A percentile compares a stretch with the other conserved stretches of the same genome.
Evolutionary conservation across 176 grass and related monocot species (phyloP).

Genomic region (Canna indica): DNA sequence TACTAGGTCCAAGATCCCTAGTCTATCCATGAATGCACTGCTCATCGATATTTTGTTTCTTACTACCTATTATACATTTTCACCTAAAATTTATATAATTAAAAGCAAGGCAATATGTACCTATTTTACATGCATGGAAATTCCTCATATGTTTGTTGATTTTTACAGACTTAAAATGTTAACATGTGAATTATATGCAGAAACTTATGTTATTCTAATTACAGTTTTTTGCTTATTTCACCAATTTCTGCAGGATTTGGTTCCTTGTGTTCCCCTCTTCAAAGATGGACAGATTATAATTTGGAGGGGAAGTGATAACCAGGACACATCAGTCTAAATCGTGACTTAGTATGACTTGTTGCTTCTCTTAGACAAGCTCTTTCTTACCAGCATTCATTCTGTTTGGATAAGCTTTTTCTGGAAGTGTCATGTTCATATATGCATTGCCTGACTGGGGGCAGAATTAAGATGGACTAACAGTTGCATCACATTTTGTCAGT

Average conservation of each 20-base stretch:
- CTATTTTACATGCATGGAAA: not conserved
- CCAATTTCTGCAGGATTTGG: conserved; percentile 47
- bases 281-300: conserved; percentile 78
- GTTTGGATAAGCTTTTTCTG: too few species aligned
- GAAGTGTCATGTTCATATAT: too few species aligned
- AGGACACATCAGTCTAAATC: not conserved
- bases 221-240: not conserved
- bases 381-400: too few species aligned
- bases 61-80: not conserved
- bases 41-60: not conserved
- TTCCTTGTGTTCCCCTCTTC: conserved; percentile 76
- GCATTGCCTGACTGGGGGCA: too few species aligned
- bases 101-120: not conserved
- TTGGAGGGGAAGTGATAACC: conserved; percentile 49
- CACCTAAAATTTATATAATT: not conserved
- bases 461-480: too few species aligned
- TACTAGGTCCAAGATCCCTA: not conserved
- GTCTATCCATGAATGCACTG: not conserved
- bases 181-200: conserved; percentile 12
- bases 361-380: not conserved
- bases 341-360: not conserved
- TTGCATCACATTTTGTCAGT: too few species aligned
- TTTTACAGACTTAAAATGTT: not conserved
- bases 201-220: conserved; percentile 1
- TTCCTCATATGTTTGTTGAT: not conserved